phyloP scores from a whole-genome alignment of 108 stramenopile genomes.

The Cyclostephanos tholiformis region DNA sequence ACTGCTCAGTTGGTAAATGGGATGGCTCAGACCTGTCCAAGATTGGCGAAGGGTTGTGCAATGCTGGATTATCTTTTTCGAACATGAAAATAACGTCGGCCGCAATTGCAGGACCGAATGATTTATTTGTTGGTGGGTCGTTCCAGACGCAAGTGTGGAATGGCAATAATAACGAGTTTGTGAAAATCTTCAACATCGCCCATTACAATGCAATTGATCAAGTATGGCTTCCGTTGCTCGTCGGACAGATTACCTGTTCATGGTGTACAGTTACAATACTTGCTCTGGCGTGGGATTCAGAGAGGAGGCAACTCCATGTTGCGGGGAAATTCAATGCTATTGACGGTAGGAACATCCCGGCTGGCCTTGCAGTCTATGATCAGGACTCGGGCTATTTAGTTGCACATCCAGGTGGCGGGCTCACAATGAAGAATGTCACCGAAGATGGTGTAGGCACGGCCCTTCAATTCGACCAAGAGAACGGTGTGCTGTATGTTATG shows the following conservation, averaged over 20 bases:
- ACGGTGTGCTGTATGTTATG: conserved; percentile 88
- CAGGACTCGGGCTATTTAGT: conserved; percentile 80
- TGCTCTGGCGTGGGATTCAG: conserved; percentile 92
- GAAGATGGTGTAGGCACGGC: conserved; percentile 87
- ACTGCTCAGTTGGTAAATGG: conserved; percentile 94
- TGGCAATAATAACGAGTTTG: conserved; percentile 89
- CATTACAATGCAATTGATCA: conserved; percentile 84
- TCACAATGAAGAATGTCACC: conserved; percentile 74
- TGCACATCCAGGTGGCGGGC: conserved; percentile 88
- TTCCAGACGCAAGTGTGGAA: conserved; percentile 96
- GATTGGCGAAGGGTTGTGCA: conserved; percentile 94
- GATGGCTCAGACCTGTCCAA: conserved; percentile 79
- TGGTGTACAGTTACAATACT: conserved; percentile 92
- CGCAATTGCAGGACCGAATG: conserved; percentile 80
- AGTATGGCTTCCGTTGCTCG: conserved; percentile 87
- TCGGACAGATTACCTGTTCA: conserved; percentile 91
- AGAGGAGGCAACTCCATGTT: conserved; percentile 81
- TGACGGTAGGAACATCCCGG: conserved; percentile 82
- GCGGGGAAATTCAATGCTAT: conserved; percentile 91
- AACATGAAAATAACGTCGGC: conserved; percentile 91
- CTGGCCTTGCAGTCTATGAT: conserved; percentile 87
- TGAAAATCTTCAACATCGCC: conserved; percentile 93
- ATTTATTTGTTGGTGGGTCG: conserved; percentile 87
- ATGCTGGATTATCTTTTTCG: conserved; percentile 75
- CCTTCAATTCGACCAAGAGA: conserved; percentile 81